Base-by-base conservation (phyloP, 2,329 filamentous ascomycete genomes). In the Diaporthe sp. region DNA sequence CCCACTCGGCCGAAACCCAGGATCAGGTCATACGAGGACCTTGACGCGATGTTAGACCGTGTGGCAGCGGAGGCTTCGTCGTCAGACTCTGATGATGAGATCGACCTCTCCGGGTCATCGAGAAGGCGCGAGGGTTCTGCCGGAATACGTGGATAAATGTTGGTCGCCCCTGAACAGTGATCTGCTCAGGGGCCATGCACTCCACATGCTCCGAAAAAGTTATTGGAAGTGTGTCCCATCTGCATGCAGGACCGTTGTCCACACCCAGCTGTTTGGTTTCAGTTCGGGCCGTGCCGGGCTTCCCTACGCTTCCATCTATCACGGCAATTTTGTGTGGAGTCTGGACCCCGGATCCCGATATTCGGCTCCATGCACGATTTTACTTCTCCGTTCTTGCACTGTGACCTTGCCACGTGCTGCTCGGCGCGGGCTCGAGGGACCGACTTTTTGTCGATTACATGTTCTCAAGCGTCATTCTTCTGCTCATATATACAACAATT, bases 1-100 rank as follows among this genome's bases (percentile, higher is more conserved):
- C 77, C 82, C 10, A 80, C 82, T 8, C 82, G 85, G 78, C 79
- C 85, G 74, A 80, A 86, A 78, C 80, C 84, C n/a, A 80, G 82
- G 6, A 77, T 91, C 52, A 64, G 69, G 17, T 84, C 84, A 2
- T 89, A 90, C 50, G 88, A 89, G 55, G 89, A 91, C 52, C 89
- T 91, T 73, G 89, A 91, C 74, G 84, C 86, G 50, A 90, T 91
- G 87, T 82, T 91, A 54, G 89, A 91, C 73, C 85, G 85, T 47
- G 88, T 85, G 3, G 87, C 85, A 3, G 87, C 86, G 3, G 87
- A 86, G 33, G 84, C 83, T n/a, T 87, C 87, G 58, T 86, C 88
- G 72, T 90, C 88, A 25, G 89, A 90, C 58, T 90, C 90, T 22
- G 89, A 91, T 40, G 87, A 87, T 42, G 89, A 91, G 79, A 91